Conservation (phyloP, 2,329 filamentous ascomycete species). For the Zymoseptoria ardabiliae region DNA sequence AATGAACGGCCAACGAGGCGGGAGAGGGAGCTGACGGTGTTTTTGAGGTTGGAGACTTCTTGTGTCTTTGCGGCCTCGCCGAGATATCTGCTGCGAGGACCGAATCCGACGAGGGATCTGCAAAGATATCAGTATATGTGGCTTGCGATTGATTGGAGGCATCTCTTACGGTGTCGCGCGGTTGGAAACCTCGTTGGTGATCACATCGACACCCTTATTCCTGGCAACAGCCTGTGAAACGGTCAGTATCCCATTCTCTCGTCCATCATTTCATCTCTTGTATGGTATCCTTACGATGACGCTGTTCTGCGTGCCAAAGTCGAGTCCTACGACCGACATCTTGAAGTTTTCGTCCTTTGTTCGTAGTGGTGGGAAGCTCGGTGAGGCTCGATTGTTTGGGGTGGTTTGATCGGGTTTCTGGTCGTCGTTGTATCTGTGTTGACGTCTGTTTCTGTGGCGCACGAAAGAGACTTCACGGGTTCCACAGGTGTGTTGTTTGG, state of each 20-base stretch:
- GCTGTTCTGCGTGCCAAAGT: slow-evolving; percentile 93
- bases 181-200: slow-evolving; percentile 99
- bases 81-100: slow-evolving; percentile 85
- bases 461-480: neutral
- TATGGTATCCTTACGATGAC: slow-evolving; percentile 52
- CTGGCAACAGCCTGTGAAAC: slow-evolving; percentile 66
- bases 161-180: slow-evolving; percentile 85
- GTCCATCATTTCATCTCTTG: neutral
- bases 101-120: slow-evolving; percentile 90
- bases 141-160: slow-evolving; percentile 13
- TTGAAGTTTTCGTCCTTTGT: neutral
- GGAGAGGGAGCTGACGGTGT: slow-evolving; percentile 90
- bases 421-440: neutral
- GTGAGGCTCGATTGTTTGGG: neutral
- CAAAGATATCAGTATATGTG: slow-evolving; percentile 15
- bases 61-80: slow-evolving; percentile 96
- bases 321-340: slow-evolving; percentile 45
- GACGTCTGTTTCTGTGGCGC: neutral
- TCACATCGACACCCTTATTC: slow-evolving; percentile 98
- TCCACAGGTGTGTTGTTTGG: neutral
- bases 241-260: slow-evolving; percentile 10
- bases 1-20: slow-evolving; percentile 81
- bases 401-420: neutral
- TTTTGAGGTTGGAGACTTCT: slow-evolving; percentile 99
- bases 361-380: neutral